phyloP scores from a whole-genome alignment of 768 basidiomycete species.

The Tylopilus subfusipes region DNA sequence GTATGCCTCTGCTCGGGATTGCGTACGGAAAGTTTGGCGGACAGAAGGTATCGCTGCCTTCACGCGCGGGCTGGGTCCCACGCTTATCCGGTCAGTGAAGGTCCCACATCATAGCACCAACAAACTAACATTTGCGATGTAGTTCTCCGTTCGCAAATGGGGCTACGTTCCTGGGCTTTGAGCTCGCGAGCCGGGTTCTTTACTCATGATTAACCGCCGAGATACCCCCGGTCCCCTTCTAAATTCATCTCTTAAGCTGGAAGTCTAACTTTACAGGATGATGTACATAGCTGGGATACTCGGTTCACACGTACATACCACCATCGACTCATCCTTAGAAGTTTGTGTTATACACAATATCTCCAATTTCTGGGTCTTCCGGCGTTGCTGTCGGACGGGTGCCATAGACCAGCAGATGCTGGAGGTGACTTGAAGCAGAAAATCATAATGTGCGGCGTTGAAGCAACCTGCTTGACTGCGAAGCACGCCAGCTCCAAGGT shows the following conservation, averaged over 20 bases:
- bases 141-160: conserved; percentile 97
- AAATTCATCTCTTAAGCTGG: background rate
- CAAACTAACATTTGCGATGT: conserved; percentile 8
- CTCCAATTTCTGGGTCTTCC: background rate
- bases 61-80: conserved; percentile 87
- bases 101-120: conserved; percentile 1
- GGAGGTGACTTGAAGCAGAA: no score
- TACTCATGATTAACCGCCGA: conserved; percentile 32
- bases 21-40: conserved; percentile 77
- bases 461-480: background rate
- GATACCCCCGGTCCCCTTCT: background rate
- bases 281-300: background rate
- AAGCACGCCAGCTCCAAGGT: background rate
- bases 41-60: conserved; percentile 85
- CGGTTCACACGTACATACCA: background rate
- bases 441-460: no score
- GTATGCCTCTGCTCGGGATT: conserved; percentile 80
- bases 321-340: background rate
- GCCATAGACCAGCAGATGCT: background rate
- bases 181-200: conserved; percentile 78
- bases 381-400: background rate
- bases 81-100: conserved; percentile 73
- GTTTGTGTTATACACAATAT: background rate
- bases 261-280: background rate
- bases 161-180: conserved; percentile 94